Evolutionary conservation across 495 filamentous ascomycete species (phyloP).

Genomic region (Neurospora sp.): DNA sequence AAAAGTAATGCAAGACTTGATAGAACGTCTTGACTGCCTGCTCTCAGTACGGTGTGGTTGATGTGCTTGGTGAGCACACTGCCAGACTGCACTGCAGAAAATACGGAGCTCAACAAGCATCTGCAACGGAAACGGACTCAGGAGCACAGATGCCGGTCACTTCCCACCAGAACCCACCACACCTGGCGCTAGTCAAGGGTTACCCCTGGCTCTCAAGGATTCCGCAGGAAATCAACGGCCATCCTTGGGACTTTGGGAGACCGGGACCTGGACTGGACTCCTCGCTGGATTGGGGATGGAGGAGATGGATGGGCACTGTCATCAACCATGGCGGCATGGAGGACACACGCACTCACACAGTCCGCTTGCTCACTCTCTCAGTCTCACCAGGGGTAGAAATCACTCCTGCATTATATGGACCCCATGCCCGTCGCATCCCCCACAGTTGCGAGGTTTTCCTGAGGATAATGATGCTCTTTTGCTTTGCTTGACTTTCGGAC

Average conservation of each 20-base stretch:
- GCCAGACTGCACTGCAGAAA: neutral
- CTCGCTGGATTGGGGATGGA: neutral
- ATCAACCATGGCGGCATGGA: neutral
- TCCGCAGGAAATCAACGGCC: neutral
- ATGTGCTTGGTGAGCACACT: neutral
- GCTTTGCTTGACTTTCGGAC: neutral
- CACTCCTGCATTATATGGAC: constrained; percentile 15
- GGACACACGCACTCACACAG: neutral
- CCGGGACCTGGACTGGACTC: neutral
- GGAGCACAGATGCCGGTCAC: neutral
- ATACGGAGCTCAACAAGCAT: neutral
- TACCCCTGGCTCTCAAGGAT: neutral
- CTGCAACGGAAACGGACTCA: neutral
- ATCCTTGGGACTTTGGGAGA: neutral
- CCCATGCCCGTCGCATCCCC: constrained; percentile 12
- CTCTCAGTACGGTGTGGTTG: neutral
- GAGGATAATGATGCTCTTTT: constrained; percentile 1
- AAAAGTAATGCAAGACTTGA: neutral
- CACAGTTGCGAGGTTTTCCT: constrained; percentile 12
- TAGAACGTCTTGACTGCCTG: neutral
- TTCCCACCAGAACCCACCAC: neutral
- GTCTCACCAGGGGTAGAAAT: constrained; percentile 9
- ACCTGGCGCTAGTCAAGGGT: neutral
- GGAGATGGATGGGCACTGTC: neutral
- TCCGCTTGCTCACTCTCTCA: neutral